These are phyloP conservation scores for Aspergillus indologenus DNA, from an alignment of 495 filamentous ascomycete species.

Conservation along the genomic window DNA sequence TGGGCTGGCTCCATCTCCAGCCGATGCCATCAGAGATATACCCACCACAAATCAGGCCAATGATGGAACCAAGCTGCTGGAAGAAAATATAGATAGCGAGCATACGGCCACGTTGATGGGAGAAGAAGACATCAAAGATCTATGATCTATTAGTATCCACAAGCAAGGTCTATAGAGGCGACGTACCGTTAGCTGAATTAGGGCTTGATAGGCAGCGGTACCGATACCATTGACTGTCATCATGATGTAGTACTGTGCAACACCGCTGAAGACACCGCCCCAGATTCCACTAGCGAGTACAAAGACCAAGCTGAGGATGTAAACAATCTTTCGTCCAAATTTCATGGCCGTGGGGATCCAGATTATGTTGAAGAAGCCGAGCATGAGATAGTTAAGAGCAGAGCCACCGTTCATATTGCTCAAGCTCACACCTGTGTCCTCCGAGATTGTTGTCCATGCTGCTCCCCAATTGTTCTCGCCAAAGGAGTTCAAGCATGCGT, in stretches of 20 bases:
- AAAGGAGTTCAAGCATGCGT: conserved; percentile 30
- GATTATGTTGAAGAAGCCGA: conserved; percentile 36
- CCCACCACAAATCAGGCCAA: conserved; percentile 9
- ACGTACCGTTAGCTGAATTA: conserved; percentile 30
- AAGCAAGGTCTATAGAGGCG: background rate
- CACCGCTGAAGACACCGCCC: conserved; percentile 25
- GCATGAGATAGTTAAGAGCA: conserved; percentile 32
- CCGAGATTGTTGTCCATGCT: conserved; percentile 30
- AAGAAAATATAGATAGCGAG: conserved; percentile 10
- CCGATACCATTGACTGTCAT: conserved; percentile 26
- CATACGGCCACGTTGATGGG: conserved; percentile 13
- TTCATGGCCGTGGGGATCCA: conserved; percentile 36
- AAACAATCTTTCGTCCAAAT: conserved; percentile 33
- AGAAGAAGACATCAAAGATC: conserved; percentile 32
- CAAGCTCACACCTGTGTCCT: conserved; percentile 28
- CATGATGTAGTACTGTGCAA: conserved; percentile 28
- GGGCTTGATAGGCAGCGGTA: conserved; percentile 29
- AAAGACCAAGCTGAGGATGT: conserved; percentile 26
- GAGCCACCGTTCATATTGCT: conserved; percentile 32
- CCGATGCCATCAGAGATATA: conserved; percentile 16
- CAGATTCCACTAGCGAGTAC: conserved; percentile 24
- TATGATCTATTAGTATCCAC: background rate
- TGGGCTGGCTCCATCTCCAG: conserved; percentile 36
- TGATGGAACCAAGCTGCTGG: conserved; percentile 14
- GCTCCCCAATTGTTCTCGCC: conserved; percentile 33